phyloP scores from a whole-genome alignment of 2,329 filamentous ascomycete genomes.

The Sodiomyces alkalinus region DNA sequence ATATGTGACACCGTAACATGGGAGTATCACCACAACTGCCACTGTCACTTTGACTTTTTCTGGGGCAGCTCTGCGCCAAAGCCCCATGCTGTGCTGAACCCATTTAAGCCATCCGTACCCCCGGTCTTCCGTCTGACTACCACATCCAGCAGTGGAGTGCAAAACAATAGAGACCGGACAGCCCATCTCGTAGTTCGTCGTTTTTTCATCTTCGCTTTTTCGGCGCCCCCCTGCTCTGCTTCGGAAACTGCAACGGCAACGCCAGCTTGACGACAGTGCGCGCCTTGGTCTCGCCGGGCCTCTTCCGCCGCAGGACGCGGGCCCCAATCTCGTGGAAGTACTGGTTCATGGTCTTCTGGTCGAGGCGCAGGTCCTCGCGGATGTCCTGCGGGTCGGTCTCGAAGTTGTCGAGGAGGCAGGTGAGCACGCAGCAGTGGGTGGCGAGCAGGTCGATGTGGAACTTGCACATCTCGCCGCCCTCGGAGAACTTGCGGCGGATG shows the following conservation, averaged over 20 bases:
- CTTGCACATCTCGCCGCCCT: slow-evolving; percentile 49
- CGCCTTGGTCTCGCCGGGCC: slow-evolving; percentile 40
- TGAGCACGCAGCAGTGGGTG: slow-evolving; percentile 58
- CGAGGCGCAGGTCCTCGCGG: slow-evolving; percentile 55
- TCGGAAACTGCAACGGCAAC: slow-evolving; percentile 74
- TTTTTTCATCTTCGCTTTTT: slow-evolving; percentile 10
- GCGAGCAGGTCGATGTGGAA: slow-evolving; percentile 57
- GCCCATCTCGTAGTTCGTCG: too few relatives aligned
- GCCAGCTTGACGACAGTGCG: slow-evolving; percentile 51
- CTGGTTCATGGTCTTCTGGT: slow-evolving; percentile 53
- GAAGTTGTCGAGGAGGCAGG: slow-evolving; percentile 58
- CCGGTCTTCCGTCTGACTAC: too few relatives aligned
- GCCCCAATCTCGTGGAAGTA: slow-evolving; percentile 70
- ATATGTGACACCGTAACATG: too few relatives aligned
- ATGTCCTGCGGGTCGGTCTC: slow-evolving; percentile 56
- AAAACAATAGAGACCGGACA: too few relatives aligned
- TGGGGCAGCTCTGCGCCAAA: too few relatives aligned
- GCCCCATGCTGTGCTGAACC: too few relatives aligned
- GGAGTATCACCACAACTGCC: too few relatives aligned
- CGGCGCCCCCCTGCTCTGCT: slow-evolving; percentile 23
- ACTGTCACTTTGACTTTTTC: too few relatives aligned
- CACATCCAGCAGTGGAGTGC: too few relatives aligned
- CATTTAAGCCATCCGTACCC: too few relatives aligned
- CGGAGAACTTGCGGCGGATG: slow-evolving; percentile 55
- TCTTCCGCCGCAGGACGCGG: slow-evolving; percentile 33